These are phyloP conservation scores for Alternaria hordeiaustralica DNA, from an alignment of 2,329 filamentous ascomycete genomes.

Conservation along the genomic window DNA sequence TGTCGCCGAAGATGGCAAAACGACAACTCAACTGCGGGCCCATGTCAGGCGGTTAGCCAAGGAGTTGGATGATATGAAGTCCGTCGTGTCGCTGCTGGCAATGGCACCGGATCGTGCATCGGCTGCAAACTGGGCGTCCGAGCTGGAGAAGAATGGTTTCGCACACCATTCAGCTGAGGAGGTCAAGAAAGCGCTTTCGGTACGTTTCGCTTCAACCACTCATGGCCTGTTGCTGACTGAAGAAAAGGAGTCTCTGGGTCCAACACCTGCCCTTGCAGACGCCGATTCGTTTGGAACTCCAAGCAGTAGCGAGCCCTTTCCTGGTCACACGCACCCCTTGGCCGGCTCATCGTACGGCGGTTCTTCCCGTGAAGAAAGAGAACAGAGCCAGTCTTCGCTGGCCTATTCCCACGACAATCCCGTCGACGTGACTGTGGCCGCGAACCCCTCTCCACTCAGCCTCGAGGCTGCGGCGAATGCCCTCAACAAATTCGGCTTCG, in stretches of 20 bases:
- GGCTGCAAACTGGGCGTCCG: constrained; percentile 44
- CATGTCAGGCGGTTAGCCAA: constrained; percentile 47
- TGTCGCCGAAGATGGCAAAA: constrained; percentile 49
- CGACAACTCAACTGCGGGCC: constrained; percentile 46
- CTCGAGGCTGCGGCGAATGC: constrained; percentile 27
- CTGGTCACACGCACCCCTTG: constrained; percentile 27
- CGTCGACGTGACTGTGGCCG: constrained; percentile 26
- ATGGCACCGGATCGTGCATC: constrained; percentile 44
- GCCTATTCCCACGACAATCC: constrained; percentile 29
- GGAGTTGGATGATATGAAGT: constrained; percentile 50
- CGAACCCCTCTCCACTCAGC: constrained; percentile 24
- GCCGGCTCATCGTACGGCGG: constrained; percentile 41
- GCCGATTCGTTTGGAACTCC: constrained; percentile 36
- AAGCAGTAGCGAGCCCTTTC: constrained; percentile 37
- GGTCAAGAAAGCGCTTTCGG: constrained; percentile 46
- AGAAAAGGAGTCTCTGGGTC: constrained; percentile 31
- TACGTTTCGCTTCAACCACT: constrained; percentile 10
- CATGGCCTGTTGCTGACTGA: constrained; percentile 16
- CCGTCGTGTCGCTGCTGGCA: constrained; percentile 43
- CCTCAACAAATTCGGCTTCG: constrained; percentile 42
- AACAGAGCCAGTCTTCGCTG: constrained; percentile 42
- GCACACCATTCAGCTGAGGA: constrained; percentile 47
- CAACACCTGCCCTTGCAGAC: constrained; percentile 26
- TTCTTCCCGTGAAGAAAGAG: constrained; percentile 43
- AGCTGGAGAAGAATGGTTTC: constrained; percentile 48